Evolutionary conservation across 108 stramenopile genomes (phyloP), one percentile per base, ranked within the genome.

Genomic region (Cyclotella sp.): DNA sequence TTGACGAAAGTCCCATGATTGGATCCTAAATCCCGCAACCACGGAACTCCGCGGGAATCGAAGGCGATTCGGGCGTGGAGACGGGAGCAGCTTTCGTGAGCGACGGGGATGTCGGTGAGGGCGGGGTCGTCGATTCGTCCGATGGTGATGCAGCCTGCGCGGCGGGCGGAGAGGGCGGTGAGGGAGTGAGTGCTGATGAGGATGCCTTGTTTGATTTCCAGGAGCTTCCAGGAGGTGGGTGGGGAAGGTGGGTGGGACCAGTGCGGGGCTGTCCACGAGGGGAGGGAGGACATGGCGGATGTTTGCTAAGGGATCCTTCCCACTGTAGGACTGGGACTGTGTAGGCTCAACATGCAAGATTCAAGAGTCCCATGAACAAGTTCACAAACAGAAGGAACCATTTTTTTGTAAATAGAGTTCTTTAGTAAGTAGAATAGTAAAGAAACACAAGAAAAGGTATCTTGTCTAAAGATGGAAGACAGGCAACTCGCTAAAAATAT

Each of bases 1-100:
- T 94, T 92, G 74, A 89, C 87, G 43, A 73, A 84, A 1, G 91
- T 91, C 14, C 93, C 93, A 81, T 94, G 87, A 0, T 87, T 78
- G 13, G 81, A 81, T 18, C 68, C 78, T 60, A 92, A 83, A 77
- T 94, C 93, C 26, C 84, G 66, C 53, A 94, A 51, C 89, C 90
- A 92, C 26, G 86, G 87, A 13, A 66, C 81, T 0, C 88, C 90
- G 15, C 34, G 21, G 16, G 51, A 12, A 70, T 91, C 88, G 79
- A 94, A 92, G 42, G 91, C 88, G 24, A 94, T 87, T 9, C 93
- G 81, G 16, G 93, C 93, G 73, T 94, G 93, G 16, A 74, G 78
- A 42, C 93, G 90, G 54, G 85, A 86, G 62, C 87, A 85, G 67
- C 83, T 85, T 78, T 92, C 91, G 68, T 94, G 93, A 26, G 74